Base-by-base conservation (phyloP, 2,329 filamentous ascomycete genomes). In the Coleophoma crateriformis region DNA sequence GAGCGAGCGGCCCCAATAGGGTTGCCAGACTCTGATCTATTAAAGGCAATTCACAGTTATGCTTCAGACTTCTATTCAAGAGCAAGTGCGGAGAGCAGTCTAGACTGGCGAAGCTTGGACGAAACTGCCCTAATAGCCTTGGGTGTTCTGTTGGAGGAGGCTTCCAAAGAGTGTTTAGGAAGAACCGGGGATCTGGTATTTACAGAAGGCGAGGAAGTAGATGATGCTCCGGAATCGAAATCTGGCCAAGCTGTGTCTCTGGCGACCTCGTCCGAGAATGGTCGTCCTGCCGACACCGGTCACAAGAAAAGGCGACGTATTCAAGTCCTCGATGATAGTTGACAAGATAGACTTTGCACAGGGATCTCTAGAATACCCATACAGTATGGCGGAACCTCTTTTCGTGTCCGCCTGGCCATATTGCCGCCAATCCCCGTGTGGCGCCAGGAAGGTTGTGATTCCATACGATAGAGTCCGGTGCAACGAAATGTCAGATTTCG, bases 111-210 rank as follows among this genome's bases (percentile, higher is more conserved):
- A 55, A 87, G 81, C 64, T 81, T 92, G 78, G 86, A 92, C 61
- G 88, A 89, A 69, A 89, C 86, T 13, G 87, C 87, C 4, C 72
- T 92, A 50, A 69, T 92, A 48, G 86, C 87, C 1, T 74, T 92
- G 60, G 87, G 87, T 1, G 81, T 92, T 45, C 66, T 92, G 50
- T 69, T 91, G 39, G 87, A 92, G 67, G 88, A 92, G 66, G 78
- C 80, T 3, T 75, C 78, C 14, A 72, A 75, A 38, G 78, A 83
- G 43, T 65, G 74, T 6, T 68, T 91, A 17, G 87, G 85, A 4
- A 70, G 74, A 48, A 78, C 73, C 12, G 88, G 87, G 19, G 84
- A 90, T 65, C 65, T 89, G 44, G 84, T 86, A 1, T 86, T 92
- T 61, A 81, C 84, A 0, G 86, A 90, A 63, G 77, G 73, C 33